Base-by-base conservation (phyloP, 805 yeast genomes). In the Kregervanrija delftensis region DNA sequence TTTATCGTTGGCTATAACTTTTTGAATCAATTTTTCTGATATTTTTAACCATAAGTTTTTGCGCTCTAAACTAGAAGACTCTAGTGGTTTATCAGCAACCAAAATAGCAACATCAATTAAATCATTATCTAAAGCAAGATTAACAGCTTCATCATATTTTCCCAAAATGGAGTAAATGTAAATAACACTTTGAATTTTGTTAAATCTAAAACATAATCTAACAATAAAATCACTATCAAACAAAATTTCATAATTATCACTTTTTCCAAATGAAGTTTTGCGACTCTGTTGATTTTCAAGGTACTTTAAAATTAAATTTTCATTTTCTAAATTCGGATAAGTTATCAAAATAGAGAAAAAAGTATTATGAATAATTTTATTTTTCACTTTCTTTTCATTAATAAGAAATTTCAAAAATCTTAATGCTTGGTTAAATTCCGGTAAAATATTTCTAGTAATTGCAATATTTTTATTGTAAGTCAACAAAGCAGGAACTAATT, bases 131-230 rank as follows among this genome's bases (percentile, higher is more conserved):
- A 93, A 66, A 0, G 96, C 91, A 44, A 93, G 60, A 40, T 72
- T 71, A 33, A 90, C 78, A 0, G 98, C 97, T 43, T 86, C 89
- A 48, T 88, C 95, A 57, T 73, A 86, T 39, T 85, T 70, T 4
- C 73, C 77, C 62, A 87, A 64, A 41, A 76, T 68, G 1, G 93
- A 76, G 53, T 84, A 79, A n/a, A 93, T 73, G 46, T 76, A 73
- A 9, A 88, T 79, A 1, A 96, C 89, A 1, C 90, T 74, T 48
- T 77, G 77, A 41, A 72, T 68, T 47, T 77, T 79, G 10, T 74
- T 61, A 56, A 75, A 73, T 45, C 73, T 74, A 41, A 85, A 69
- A 53, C 95, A 85, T 30, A 89, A 59, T 44, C 97, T 69, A 31
- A 93, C 61, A 3, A 90, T 75, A 53, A 85, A 86, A 51, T 86